Conservation (phyloP, 2,329 filamentous ascomycete genomes). For the Epichloe brachyelytri region DNA sequence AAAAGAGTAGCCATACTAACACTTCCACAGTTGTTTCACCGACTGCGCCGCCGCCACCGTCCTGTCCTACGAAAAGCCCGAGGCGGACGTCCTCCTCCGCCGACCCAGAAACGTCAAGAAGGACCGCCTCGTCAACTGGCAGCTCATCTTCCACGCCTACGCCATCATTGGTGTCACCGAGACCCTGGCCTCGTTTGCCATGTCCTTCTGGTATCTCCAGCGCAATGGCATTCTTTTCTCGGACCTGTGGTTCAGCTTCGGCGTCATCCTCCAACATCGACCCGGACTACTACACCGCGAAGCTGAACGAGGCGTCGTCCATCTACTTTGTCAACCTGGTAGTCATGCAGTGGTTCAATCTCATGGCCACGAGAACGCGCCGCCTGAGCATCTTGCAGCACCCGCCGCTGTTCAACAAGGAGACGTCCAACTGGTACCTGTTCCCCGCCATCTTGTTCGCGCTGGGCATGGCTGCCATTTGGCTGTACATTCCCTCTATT, state of each 20-base stretch:
- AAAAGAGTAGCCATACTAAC: not conserved
- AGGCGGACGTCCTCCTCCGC: conserved; percentile 60
- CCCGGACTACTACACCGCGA: conserved; percentile 37
- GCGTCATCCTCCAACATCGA: conserved; percentile 36
- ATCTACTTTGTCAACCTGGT: conserved; percentile 74
- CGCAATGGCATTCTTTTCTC: conserved; percentile 51
- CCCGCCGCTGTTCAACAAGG: conserved; percentile 50
- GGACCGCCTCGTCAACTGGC: conserved; percentile 61
- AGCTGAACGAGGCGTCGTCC: conserved; percentile 52
- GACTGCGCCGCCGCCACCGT: conserved; percentile 62
- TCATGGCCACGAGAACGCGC: conserved; percentile 55
- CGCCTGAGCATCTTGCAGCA: conserved; percentile 59
- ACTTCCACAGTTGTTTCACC: conserved; percentile 49
- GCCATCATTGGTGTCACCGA: conserved; percentile 55
- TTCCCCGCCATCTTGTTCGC: conserved; percentile 60
- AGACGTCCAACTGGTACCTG: conserved; percentile 53
- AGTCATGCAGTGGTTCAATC: conserved; percentile 71
- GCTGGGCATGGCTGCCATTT: conserved; percentile 56
- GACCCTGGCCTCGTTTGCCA: conserved; percentile 46
- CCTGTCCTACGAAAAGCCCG: conserved; percentile 63
- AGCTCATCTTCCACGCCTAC: conserved; percentile 61
- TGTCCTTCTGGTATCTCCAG: conserved; percentile 55
- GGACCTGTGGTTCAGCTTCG: conserved; percentile 56
- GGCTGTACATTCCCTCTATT: conserved; percentile 53
- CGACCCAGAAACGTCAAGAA: conserved; percentile 55